A percentile compares a stretch with the other conserved stretches of the same genome.
phyloP scores from a whole-genome alignment of 169 alveolate species.

The Cyclospora cayetanensis region DNA sequence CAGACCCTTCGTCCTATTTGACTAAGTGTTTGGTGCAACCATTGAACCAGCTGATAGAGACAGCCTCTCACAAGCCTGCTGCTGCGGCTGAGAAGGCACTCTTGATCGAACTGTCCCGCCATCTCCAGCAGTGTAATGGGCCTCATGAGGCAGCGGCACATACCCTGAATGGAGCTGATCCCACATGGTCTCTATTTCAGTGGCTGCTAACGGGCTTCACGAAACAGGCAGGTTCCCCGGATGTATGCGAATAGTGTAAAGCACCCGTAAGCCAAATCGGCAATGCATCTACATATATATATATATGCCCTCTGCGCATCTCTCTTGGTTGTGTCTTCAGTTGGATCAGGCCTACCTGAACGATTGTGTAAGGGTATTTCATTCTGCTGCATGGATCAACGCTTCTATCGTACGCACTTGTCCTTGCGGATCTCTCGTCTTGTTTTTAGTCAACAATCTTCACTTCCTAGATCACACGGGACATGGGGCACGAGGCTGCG shows the following conservation, averaged over 20 bases:
- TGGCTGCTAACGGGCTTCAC: background rate
- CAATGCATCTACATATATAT: background rate
- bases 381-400: background rate
- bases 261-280: background rate
- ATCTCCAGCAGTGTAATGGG: too few species aligned
- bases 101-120: too few species aligned
- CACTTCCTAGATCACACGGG: too few species aligned
- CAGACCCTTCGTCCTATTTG: background rate
- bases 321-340: background rate
- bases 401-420: background rate
- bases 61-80: too few species aligned
- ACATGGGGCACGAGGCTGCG: too few species aligned
- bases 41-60: background rate
- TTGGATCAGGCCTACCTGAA: background rate
- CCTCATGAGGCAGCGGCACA: background rate
- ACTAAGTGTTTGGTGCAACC: background rate
- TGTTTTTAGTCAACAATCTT: too few species aligned
- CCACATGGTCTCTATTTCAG: background rate
- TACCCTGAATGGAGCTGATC: background rate
- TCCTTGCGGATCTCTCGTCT: too few species aligned
- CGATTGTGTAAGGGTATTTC: constrained; percentile 28
- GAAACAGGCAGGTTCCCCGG: background rate
- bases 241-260: background rate
- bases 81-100: too few species aligned
- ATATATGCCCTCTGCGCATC: background rate